Evolutionary conservation across 1,139 yeast genomes (phyloP), one percentile per base, ranked within the genome.

Genomic region (Hyphopichia wangnamkhiaoensis): DNA sequence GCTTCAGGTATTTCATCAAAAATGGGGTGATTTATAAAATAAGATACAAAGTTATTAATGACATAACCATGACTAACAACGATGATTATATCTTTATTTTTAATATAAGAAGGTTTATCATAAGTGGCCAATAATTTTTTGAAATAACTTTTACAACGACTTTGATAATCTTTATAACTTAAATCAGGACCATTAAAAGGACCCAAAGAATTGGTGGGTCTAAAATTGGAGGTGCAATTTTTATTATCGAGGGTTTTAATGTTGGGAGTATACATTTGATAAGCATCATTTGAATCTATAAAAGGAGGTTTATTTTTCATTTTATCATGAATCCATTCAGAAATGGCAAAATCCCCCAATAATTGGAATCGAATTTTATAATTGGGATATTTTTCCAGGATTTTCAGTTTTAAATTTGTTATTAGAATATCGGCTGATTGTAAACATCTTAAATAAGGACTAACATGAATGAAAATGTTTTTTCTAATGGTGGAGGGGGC

Each of bases 1-100:
- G 73, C 70, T 45, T 68, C 76, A 2, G 77, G 76, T 14, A 72
- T 67, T 43, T 72, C 77, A 45, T 71, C 71, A 49, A 72, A 72
- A 4, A 72, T 63, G 5, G 77, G 76, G 49, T 71, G 76, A 44
- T 65, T 70, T 24, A 69, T 61, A 51, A 72, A 72, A 45, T 65
- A 71, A 26, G 67, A 58, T 41, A 72, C 49, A 44, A 72, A 59
- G 46, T 68, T 70, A 44, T 66, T 67, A 33, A 71, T 66, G 37
- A 63, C 65, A 46, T 72, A 72, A 5, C 77, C 77, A 43, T 72
- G 78, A 29, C 72, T 58, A 9, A 72, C 61, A 7, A 72, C 67
- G 5, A 72, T 59, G 25, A 72, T 51, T 34, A 71, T 61, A 47
- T 71, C 78, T 35, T 61, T 52, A 40, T 61, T 68, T 33, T 54